phyloP scores from a whole-genome alignment of 2,329 filamentous ascomycete genomes.

The Fragosphaeria purpurea region DNA sequence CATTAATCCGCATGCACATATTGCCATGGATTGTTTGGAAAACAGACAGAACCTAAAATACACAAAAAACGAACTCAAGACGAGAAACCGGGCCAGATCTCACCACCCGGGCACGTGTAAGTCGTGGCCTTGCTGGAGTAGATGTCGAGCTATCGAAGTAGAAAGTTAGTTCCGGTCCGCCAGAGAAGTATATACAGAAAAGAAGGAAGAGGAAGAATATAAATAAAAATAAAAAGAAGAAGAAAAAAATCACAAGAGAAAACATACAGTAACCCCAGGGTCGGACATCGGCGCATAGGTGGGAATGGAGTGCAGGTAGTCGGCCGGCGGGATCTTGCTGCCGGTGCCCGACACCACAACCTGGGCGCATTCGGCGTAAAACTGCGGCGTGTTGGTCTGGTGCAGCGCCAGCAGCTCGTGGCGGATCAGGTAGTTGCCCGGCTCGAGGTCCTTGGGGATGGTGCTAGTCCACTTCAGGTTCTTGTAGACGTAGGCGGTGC shows the following conservation, averaged over 20 bases:
- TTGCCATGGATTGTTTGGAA: too few species aligned
- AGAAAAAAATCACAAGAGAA: neutral
- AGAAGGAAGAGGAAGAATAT: too few species aligned
- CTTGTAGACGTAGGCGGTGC: slow-evolving; percentile 33
- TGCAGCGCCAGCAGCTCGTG: slow-evolving; percentile 48
- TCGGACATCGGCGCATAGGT: slow-evolving; percentile 33
- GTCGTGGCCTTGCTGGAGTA: slow-evolving; percentile 33
- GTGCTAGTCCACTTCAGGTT: slow-evolving; percentile 36
- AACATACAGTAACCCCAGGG: slow-evolving; percentile 27
- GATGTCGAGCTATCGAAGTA: slow-evolving; percentile 31
- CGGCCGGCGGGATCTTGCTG: slow-evolving; percentile 28
- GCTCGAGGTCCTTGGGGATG: slow-evolving; percentile 36
- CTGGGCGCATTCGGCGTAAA: slow-evolving; percentile 49
- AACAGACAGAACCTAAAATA: too few species aligned
- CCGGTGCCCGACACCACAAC: slow-evolving; percentile 39
- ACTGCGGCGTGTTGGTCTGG: slow-evolving; percentile 39
- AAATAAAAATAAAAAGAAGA: too few species aligned
- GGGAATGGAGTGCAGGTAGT: slow-evolving; percentile 35
- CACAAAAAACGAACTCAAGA: neutral
- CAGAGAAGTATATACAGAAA: neutral
- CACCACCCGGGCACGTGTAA: slow-evolving; percentile 37
- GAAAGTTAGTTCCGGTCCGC: too few species aligned
- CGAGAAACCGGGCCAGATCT: slow-evolving; percentile 35
- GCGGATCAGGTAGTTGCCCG: slow-evolving; percentile 46
- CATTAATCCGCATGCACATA: too few species aligned